Evolutionary conservation across 805 yeast genomes (phyloP).

Genomic region (Metschnikowia amazonensis): DNA sequence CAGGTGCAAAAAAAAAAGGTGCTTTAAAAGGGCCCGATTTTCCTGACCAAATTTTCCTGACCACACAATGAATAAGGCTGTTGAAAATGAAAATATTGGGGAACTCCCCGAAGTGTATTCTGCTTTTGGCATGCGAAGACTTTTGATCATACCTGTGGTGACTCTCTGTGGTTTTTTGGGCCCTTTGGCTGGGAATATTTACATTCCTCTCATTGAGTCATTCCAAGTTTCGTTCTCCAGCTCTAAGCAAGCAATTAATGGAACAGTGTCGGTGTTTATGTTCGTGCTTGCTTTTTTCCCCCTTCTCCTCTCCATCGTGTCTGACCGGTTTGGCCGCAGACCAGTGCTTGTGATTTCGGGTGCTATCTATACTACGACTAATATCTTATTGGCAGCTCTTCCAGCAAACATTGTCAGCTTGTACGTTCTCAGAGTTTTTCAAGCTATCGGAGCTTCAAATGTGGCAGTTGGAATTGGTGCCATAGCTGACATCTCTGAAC

Average conservation of each 20-base stretch:
- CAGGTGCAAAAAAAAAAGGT: not conserved
- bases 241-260: constrained; percentile 44
- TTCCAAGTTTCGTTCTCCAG: constrained; percentile 39
- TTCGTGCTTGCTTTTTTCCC: constrained; percentile 54
- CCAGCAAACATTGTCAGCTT: constrained; percentile 30
- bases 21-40: not conserved
- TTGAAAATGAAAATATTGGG: not conserved
- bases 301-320: constrained; percentile 51
- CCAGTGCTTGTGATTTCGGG: constrained; percentile 27
- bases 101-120: constrained; percentile 6
- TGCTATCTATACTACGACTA: constrained; percentile 25
- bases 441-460: constrained; percentile 37
- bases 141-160: constrained; percentile 36
- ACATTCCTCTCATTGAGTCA: constrained; percentile 50
- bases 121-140: constrained; percentile 12
- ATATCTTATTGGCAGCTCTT: constrained; percentile 27
- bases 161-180: constrained; percentile 52
- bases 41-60: not conserved
- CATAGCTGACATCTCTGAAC: constrained; percentile 31
- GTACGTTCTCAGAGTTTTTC: constrained; percentile 30
- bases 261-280: constrained; percentile 58
- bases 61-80: not conserved
- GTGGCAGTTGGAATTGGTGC: constrained; percentile 38
- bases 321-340: constrained; percentile 50
- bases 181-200: constrained; percentile 55